These are phyloP conservation scores for Dactylellina cionopaga DNA, from an alignment of 2,329 filamentous ascomycete genomes.

Conservation along the genomic window DNA sequence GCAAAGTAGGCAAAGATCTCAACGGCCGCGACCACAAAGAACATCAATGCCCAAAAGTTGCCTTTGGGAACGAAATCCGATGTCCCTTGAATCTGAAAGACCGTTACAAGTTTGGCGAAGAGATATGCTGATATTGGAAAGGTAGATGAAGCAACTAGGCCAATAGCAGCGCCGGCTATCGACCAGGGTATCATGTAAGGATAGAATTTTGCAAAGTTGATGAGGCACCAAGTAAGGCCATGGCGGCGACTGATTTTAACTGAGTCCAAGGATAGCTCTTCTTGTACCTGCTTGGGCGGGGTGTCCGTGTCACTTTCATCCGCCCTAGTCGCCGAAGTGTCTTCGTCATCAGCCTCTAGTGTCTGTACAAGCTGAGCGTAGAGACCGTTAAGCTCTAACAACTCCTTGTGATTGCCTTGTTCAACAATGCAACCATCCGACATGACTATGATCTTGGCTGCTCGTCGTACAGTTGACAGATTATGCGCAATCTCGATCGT, in stretches of 20 bases:
- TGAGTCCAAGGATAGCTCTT: neutral
- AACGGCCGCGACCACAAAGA: constrained; percentile 68
- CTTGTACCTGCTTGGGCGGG: constrained; percentile 9
- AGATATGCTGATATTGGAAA: constrained; percentile 67
- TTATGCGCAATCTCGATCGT: constrained; percentile 76
- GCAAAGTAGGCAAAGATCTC: constrained; percentile 68
- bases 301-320: neutral
- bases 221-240: no score
- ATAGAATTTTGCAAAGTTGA: no score
- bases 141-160: no score
- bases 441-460: constrained; percentile 51
- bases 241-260: no score
- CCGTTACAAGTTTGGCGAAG: no score
- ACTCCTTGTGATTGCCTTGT: constrained; percentile 57
- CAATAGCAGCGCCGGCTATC: no score
- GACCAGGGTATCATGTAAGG: no score
- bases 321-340: neutral
- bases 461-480: constrained; percentile 43
- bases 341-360: neutral
- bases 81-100: no score
- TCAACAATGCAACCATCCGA: constrained; percentile 42
- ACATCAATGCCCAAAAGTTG: constrained; percentile 74
- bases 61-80: no score
- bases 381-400: constrained; percentile 56
- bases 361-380: constrained; percentile 55